Percentiles rank a stretch among this genome's conserved stretches.
phyloP scores from a whole-genome alignment of 2,329 filamentous ascomycete species.

The Ophiostoma sp. region DNA sequence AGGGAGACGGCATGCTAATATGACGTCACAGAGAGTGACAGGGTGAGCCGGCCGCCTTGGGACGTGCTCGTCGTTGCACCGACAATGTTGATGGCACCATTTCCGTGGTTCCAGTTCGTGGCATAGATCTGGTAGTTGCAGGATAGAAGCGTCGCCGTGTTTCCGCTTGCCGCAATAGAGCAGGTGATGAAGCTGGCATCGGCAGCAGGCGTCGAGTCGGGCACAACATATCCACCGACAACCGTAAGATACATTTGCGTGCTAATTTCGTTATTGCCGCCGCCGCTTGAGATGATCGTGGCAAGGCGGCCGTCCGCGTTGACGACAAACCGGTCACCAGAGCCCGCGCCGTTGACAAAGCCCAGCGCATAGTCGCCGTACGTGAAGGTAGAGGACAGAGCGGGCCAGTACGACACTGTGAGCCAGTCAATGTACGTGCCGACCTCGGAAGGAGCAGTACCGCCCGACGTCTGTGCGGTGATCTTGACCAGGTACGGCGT shows the following conservation, averaged over 20 bases:
- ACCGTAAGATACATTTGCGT: not conserved
- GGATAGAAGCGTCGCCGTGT: not conserved
- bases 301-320: not conserved
- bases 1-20: not conserved
- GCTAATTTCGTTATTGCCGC: not conserved
- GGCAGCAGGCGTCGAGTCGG: not conserved
- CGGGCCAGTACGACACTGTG: not conserved
- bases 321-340: not conserved
- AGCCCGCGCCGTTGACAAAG: not conserved
- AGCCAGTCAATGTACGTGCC: not conserved
- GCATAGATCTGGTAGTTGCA: slow-evolving; percentile 17
- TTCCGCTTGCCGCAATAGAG: not conserved
- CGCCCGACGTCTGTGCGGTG: not conserved
- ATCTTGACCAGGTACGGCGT: too few relatives aligned
- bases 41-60: not conserved
- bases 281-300: not conserved
- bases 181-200: not conserved
- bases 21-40: not conserved
- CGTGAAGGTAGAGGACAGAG: not conserved
- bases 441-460: not conserved
- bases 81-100: not conserved
- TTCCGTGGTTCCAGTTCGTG: not conserved
- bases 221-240: not conserved
- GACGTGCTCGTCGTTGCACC: not conserved
- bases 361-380: not conserved